Evolutionary conservation across 1,284 basidiomycete genomes (phyloP).

Genomic region (Apiotrichum sp.): DNA sequence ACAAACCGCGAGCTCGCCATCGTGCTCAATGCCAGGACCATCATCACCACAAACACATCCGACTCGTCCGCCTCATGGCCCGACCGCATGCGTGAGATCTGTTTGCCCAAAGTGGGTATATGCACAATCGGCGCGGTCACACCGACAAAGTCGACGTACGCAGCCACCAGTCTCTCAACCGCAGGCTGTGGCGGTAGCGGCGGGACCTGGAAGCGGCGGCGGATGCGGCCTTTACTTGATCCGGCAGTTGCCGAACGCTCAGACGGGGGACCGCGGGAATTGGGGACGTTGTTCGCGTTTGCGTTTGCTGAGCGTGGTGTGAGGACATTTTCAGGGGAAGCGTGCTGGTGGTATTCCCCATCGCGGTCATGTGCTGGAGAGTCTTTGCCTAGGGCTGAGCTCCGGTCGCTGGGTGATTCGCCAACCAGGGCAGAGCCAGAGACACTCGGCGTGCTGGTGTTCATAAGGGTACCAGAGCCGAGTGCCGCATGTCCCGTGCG

Average conservation of each 20-base stretch:
- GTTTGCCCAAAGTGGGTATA: slow-evolving; percentile 46
- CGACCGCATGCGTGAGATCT: slow-evolving; percentile 40
- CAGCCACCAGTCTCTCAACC: slow-evolving; percentile 47
- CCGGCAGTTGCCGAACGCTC: slow-evolving; percentile 9
- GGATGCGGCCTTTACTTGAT: slow-evolving; percentile 20
- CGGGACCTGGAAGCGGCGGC: slow-evolving; percentile 35
- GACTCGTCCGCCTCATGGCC: slow-evolving; percentile 40
- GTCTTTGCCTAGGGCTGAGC: slow-evolving; percentile 15
- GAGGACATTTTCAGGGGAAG: slow-evolving; percentile 11
- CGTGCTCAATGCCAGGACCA: slow-evolving; percentile 47
- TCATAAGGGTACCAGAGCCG: slow-evolving; percentile 15
- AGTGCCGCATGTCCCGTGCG: slow-evolving; percentile 41
- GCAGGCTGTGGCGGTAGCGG: slow-evolving; percentile 46
- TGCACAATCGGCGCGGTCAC: slow-evolving; percentile 48
- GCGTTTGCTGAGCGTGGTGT: slow-evolving; percentile 20
- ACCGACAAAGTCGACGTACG: slow-evolving; percentile 49
- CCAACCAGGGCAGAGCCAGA: slow-evolving; percentile 14
- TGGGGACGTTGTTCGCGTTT: slow-evolving; percentile 1
- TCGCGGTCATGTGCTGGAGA: slow-evolving; percentile 9
- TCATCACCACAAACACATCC: slow-evolving; percentile 48
- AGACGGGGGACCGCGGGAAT: slow-evolving; percentile 8
- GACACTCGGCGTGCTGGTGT: slow-evolving; percentile 16
- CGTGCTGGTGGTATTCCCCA: slow-evolving; percentile 4
- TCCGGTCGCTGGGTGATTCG: slow-evolving; percentile 18
- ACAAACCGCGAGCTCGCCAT: slow-evolving; percentile 48